These are phyloP conservation scores for Hagleromyces aurorensis DNA, from an alignment of 805 yeast genomes.

Conservation along the genomic window DNA sequence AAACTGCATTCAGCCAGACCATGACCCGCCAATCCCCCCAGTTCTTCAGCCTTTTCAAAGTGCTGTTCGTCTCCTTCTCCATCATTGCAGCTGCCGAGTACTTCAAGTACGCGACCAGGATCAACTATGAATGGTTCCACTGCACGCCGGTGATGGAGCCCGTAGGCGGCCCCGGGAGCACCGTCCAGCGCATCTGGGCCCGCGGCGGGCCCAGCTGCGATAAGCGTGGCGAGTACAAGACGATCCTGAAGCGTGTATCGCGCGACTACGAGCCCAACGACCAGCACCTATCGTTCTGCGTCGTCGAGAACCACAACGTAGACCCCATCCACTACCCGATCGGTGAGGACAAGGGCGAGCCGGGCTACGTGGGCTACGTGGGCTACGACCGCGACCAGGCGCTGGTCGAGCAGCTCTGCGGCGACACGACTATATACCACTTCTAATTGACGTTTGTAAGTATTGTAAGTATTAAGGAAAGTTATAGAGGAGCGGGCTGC, in stretches of 20 bases:
- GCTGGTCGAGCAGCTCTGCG: slow-evolving; percentile 20
- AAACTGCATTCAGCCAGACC: too few species aligned
- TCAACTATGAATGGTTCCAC: slow-evolving; percentile 39
- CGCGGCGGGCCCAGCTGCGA: slow-evolving; percentile 40
- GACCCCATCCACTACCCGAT: slow-evolving; percentile 29
- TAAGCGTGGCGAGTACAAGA: slow-evolving; percentile 36
- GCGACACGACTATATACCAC: slow-evolving; percentile 22
- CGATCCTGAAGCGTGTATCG: slow-evolving; percentile 33
- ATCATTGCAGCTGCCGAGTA: slow-evolving; percentile 37
- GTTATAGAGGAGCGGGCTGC: neutral
- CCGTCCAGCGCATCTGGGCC: slow-evolving; percentile 30
- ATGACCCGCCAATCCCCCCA: too few species aligned
- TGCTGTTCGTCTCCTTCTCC: slow-evolving; percentile 23
- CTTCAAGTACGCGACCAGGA: slow-evolving; percentile 35
- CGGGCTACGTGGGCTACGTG: slow-evolving; percentile 31
- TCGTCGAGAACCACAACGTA: slow-evolving; percentile 28
- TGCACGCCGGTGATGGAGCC: slow-evolving; percentile 32
- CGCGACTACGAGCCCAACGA: slow-evolving; percentile 35
- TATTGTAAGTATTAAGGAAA: neutral
- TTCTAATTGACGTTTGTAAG: slow-evolving; percentile 9
- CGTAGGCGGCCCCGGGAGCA: slow-evolving; percentile 17
- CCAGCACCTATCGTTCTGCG: slow-evolving; percentile 31
- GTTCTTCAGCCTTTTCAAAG: slow-evolving; percentile 22
- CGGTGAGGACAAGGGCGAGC: slow-evolving; percentile 28
- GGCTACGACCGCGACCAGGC: slow-evolving; percentile 23